Evolutionary conservation across 1,284 basidiomycete species (phyloP), one percentile per base, ranked within the genome.

Genomic region (Chondrostereum purpureum): DNA sequence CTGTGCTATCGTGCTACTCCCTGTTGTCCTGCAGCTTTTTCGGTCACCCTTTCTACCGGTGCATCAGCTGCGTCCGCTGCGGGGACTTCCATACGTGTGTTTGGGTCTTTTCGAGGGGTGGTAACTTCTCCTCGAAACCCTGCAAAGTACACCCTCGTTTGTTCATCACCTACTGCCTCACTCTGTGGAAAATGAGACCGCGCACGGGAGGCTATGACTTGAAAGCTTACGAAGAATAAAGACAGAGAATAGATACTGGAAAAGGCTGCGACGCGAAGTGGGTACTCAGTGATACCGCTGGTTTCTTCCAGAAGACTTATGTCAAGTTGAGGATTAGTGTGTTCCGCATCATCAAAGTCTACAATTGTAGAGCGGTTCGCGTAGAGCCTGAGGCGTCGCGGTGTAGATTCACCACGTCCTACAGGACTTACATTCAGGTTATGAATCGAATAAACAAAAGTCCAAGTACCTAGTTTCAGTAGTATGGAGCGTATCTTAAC

Each of bases 51-150:
- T 55, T 88, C 83, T 11, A 81, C 66, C 3, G 77, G 63, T 0
- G 82, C 79, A 53, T 88, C 86, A 0, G 80, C 73, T 1, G 81
- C 79, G 53, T 84, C 75, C 1, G 78, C 80, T 20, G 87, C 82
- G 2, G 80, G 81, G 16, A 89, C 73, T 53, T 83, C 78, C 17
- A 90, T 64, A 56, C 77, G 77, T 27, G 77, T 73, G 18, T 71
- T 72, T 17, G 66, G 73, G 42, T 87, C 82, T 51, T 76, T 80
- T 51, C 73, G 69, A 10, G 66, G 61, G n/a, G 70, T 67, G 39
- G 72, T 68, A 36, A 70, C 68, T 53, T 89, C 85, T 37, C 88
- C 88, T 58, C 80, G 83, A 69, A 92, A 92, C 11, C 89, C 89
- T 42, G 90, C 58, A 57, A 80, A 92, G 57, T 83, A 92, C 36